These are phyloP conservation scores for Candida takata DNA, from an alignment of 805 yeast species.

Conservation along the genomic window DNA sequence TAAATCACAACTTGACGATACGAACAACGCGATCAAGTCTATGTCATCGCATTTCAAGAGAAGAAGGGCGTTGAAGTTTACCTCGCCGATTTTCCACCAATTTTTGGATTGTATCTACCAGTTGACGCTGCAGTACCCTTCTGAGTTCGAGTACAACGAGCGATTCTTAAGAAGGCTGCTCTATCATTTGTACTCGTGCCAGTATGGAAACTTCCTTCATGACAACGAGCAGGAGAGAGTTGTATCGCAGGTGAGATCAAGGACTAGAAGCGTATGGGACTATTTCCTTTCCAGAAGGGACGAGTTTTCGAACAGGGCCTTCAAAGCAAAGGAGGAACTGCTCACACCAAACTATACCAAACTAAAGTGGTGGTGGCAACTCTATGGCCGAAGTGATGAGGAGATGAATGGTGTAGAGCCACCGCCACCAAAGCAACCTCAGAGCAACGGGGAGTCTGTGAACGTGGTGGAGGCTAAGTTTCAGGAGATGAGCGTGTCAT, in stretches of 20 bases:
- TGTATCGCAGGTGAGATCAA: conserved; percentile 31
- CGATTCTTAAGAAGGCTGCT: conserved; percentile 75
- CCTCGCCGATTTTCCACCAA: conserved; percentile 93
- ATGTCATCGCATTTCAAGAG: conserved; percentile 45
- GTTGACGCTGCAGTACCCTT: conserved; percentile 60
- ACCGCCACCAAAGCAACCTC: too few species aligned
- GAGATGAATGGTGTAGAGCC: conserved; percentile 46
- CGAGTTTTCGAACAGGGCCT: conserved; percentile 59
- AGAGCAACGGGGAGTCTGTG: background rate
- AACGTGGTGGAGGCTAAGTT: conserved; percentile 1
- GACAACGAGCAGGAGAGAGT: conserved; percentile 64
- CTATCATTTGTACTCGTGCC: conserved; percentile 89
- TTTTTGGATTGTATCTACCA: conserved; percentile 89
- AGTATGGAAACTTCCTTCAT: conserved; percentile 83
- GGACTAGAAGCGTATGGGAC: conserved; percentile 86
- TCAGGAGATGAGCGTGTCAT: conserved; percentile 15
- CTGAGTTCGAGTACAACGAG: conserved; percentile 79
- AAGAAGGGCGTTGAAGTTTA: conserved; percentile 44
- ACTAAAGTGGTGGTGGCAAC: conserved; percentile 85
- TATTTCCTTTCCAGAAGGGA: conserved; percentile 69
- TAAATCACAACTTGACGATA: conserved; percentile 43
- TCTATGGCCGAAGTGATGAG: conserved; percentile 68
- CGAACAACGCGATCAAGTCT: conserved; percentile 26
- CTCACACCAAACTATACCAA: conserved; percentile 55
- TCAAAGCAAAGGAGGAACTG: conserved; percentile 24